Evolutionary conservation across 495 filamentous ascomycete species (phyloP), one percentile per base, ranked within the genome.

Genomic region (Trichocladium uniseriatum): DNA sequence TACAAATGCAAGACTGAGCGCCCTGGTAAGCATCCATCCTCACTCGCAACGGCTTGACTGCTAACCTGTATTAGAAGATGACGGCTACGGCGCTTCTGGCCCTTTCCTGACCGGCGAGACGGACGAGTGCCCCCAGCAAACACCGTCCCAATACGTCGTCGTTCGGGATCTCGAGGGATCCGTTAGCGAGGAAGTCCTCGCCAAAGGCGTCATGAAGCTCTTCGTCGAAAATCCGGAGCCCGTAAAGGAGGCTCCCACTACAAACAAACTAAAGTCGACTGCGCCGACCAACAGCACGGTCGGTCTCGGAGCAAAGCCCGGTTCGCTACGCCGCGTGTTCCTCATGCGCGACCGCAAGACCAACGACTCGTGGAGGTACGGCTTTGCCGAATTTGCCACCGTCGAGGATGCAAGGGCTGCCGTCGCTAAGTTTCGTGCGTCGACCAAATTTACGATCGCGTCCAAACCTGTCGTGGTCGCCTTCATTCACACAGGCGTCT

Each of bases 401-500:
- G 55, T 75, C 35, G 65, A 88, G 67, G 89, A 94, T 64, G 87
- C 89, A 1, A 78, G 81, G 68, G 84, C 80, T 29, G 89, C 89
- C 2, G 66, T 92, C 49, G 70, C 73, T 5, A 86, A 89, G 51
- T 84, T 83, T 55, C 79, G 81, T 14, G 84, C 81, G 1, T 80
- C 83, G 38, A 80, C 88, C 6, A 88, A 84, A 53, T 94, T 94
- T 55, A 91, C 88, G 5, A 89, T 95, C 45, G 79, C 84, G 0
- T 91, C 87, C 2, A 83, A 79, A 52, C 80, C 81, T 0, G 84
- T 91, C 27, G 69, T 78, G 38, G 75, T 87, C 22, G 84, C 77
- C 34, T 94, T 87, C 56, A 87, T 92, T 18, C 89, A 95, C 44
- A 79, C 86, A 5, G 89, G 89, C 19, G 88, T 95, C 0, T 95